A percentile compares a stretch with the other conserved stretches of the same genome.
These are phyloP conservation scores for Annulohypoxylon truncatum DNA, from an alignment of 2,329 filamentous ascomycete genomes.

Conservation along the genomic window DNA sequence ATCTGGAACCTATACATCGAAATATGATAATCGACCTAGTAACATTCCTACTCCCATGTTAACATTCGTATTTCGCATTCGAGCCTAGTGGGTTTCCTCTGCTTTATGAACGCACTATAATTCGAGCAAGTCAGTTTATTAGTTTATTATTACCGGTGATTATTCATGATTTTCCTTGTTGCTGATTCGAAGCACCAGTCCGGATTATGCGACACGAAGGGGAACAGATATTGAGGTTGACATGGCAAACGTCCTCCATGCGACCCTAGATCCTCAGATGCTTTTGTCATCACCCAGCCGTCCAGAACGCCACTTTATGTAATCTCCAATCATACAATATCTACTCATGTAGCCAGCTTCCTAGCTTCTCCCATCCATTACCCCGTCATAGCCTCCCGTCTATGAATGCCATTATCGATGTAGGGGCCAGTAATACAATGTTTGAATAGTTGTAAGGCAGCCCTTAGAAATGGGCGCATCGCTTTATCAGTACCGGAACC, in stretches of 20 bases:
- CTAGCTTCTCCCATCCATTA: conserved; percentile 30
- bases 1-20: neutral
- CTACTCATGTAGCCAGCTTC: conserved; percentile 41
- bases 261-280: conserved; percentile 40
- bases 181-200: conserved; percentile 24
- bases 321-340: conserved; percentile 42
- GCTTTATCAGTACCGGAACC: conserved; percentile 13
- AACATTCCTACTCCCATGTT: neutral
- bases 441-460: conserved; percentile 34
- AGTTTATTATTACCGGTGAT: conserved; percentile 34
- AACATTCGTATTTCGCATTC: neutral
- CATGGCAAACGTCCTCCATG: conserved; percentile 34
- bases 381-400: conserved; percentile 37
- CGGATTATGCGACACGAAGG: conserved; percentile 36
- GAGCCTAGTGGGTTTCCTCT: neutral
- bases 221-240: conserved; percentile 30
- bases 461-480: conserved; percentile 3
- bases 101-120: neutral
- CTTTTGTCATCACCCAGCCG: conserved; percentile 43
- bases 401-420: conserved; percentile 43
- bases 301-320: conserved; percentile 45
- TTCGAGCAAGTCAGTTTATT: conserved; percentile 6
- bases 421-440: conserved; percentile 50
- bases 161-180: conserved; percentile 27
- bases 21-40: no score